These are phyloP conservation scores for Scedosporium apiospermum DNA, from an alignment of 2,329 filamentous ascomycete genomes.

Conservation along the genomic window DNA sequence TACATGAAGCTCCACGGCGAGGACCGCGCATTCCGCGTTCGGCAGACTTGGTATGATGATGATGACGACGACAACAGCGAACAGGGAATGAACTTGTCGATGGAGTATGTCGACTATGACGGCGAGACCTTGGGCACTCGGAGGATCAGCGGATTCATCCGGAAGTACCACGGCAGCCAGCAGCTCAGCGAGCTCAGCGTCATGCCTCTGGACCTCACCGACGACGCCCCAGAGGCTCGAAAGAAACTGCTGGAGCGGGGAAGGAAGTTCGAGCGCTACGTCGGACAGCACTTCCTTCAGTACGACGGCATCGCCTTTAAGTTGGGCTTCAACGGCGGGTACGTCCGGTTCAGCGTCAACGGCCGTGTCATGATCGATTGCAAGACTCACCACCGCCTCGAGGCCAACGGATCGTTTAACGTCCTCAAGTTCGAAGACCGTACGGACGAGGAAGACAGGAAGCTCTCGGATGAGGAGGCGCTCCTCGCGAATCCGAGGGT, in stretches of 20 bases:
- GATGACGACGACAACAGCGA: neutral
- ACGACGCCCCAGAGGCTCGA: constrained; percentile 55
- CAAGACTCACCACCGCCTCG: constrained; percentile 69
- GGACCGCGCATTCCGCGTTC: neutral
- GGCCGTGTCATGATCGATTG: constrained; percentile 84
- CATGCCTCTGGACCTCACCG: constrained; percentile 74
- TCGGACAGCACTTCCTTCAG: constrained; percentile 72
- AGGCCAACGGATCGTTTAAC: constrained; percentile 76
- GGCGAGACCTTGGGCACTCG: constrained; percentile 78
- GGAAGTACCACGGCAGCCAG: constrained; percentile 66
- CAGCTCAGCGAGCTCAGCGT: constrained; percentile 71
- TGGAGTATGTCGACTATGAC: constrained; percentile 72
- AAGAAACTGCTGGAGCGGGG: constrained; percentile 67
- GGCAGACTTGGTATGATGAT: neutral
- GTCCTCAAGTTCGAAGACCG: constrained; percentile 63
- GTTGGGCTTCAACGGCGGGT: constrained; percentile 63
- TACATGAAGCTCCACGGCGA: constrained; percentile 1
- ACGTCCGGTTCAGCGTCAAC: constrained; percentile 74
- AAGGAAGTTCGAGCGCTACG: constrained; percentile 70
- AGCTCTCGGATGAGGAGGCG: constrained; percentile 73
- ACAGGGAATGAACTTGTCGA: neutral
- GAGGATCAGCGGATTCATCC: constrained; percentile 58
- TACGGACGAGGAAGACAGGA: constrained; percentile 43
- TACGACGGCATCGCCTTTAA: constrained; percentile 78
- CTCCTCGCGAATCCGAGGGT: constrained; percentile 77